Base-by-base conservation (phyloP, 495 filamentous ascomycete species). In the Hypomontagnella monticulosa region DNA sequence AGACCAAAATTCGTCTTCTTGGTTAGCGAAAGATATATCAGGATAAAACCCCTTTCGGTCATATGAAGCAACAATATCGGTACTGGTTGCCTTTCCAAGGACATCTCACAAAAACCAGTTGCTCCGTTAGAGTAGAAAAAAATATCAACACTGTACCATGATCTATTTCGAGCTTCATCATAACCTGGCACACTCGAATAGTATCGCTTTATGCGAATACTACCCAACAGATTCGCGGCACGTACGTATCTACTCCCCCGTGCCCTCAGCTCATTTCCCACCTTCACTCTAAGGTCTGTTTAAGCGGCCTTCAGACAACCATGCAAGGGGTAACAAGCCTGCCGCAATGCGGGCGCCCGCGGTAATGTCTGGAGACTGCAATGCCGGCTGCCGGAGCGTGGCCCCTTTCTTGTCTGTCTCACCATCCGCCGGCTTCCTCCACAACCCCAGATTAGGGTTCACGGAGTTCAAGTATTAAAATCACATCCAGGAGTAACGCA, bases 31-130 rank as follows among this genome's bases (percentile, higher is more conserved):
- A 18, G 14, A 27, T 27, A 18, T 30, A 10, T 41, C 55, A 50
- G 52, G 32, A 42, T 46, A 43, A 68, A 49, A 56, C 59, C 59
- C 65, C 48, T 59, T 63, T 61, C 56, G 23, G 16, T 42, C 48
- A 36, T 42, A 20, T 56, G 37, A 51, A 55, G 16, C n/a, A 34
- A 38, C 40, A 62, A 56, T 18, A 60, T 63, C 54, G 34, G 27
- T 47, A 42, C 47, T 11, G 16, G 43, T 37, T 19, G 3, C 48
- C 46, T 44, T 49, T 7, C 41, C 43, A 38, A 36, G 57, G 53
- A 27, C 23, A 6, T 16, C 16, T 40, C 36, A 10, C 36, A 27
- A 34, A 20, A 54, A 38, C 18, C 30, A 47, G 23, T 49, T 47
- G 27, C 46, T 50, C 52, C 57, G 33, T 54, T 53, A 36, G 47